Conservation (phyloP, 495 filamentous ascomycete species). For the Penicillium atrosanguineum region DNA sequence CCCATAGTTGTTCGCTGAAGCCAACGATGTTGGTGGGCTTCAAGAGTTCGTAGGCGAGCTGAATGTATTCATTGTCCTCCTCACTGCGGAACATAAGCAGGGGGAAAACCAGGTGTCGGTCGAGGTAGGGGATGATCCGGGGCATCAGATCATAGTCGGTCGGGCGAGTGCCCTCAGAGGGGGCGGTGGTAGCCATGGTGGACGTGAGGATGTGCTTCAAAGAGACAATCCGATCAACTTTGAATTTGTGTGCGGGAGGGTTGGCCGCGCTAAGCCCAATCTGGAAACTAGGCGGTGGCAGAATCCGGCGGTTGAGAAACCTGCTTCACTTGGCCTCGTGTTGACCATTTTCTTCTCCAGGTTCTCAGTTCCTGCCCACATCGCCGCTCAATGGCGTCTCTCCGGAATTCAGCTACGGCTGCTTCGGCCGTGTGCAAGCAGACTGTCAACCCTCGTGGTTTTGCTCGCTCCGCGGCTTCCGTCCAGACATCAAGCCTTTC, state of each 20-base stretch:
- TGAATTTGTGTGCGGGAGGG: slow-evolving; percentile 46
- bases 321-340: slow-evolving; percentile 14
- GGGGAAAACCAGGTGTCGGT: slow-evolving; percentile 93
- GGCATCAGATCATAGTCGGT: slow-evolving; percentile 77
- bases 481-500: slow-evolving; percentile 36
- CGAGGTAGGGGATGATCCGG: slow-evolving; percentile 87
- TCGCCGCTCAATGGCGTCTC: slow-evolving; percentile 33
- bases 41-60: slow-evolving; percentile 85
- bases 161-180: slow-evolving; percentile 50
- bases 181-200: slow-evolving; percentile 67
- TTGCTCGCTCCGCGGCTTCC: slow-evolving; percentile 32
- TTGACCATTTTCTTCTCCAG: slow-evolving; percentile 16
- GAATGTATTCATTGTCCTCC: slow-evolving; percentile 65
- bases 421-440: slow-evolving; percentile 38
- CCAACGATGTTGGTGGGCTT: slow-evolving; percentile 98
- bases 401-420: slow-evolving; percentile 33
- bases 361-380: slow-evolving; percentile 10
- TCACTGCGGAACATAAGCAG: slow-evolving; percentile 83
- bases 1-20: slow-evolving; percentile 86
- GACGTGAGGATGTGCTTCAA: slow-evolving; percentile 18
- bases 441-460: slow-evolving; percentile 26
- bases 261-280: slow-evolving; percentile 37
- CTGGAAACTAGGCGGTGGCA: slow-evolving; percentile 32
- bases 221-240: slow-evolving; percentile 19
- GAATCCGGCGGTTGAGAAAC: slow-evolving; percentile 26